phyloP scores from a whole-genome alignment of 2,329 filamentous ascomycete genomes.

The Davidsoniella eucalypti region DNA sequence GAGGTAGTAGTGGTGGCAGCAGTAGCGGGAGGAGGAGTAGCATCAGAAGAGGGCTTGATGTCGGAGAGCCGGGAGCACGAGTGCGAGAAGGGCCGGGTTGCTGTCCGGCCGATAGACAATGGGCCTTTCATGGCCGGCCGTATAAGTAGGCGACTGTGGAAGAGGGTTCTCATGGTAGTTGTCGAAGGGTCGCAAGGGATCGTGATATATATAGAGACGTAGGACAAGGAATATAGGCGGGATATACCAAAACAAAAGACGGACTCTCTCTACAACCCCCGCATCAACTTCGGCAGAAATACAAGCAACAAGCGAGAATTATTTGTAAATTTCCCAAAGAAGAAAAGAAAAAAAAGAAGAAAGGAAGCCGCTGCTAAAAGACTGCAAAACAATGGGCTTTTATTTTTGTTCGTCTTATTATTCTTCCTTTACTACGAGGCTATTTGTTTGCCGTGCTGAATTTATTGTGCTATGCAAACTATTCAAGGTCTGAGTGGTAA shows the following conservation, averaged over 20 bases:
- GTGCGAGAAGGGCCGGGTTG: conserved; percentile 14
- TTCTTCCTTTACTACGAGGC: neutral
- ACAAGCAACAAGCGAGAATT: neutral
- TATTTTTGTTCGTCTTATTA: neutral
- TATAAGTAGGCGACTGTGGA: conserved; percentile 8
- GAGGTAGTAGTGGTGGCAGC: neutral
- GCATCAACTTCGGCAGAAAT: neutral
- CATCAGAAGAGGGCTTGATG: neutral
- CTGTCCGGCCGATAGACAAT: neutral
- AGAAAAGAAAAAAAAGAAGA: too few relatives aligned
- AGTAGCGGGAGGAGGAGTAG: neutral
- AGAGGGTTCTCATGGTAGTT: conserved; percentile 12
- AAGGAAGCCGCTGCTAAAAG: too few relatives aligned
- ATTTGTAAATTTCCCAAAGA: too few relatives aligned
- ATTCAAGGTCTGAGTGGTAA: neutral
- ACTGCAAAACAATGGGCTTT: neutral
- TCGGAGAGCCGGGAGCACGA: conserved; percentile 14
- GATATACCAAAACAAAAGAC: too few relatives aligned
- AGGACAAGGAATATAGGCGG: neutral
- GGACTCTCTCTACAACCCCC: neutral
- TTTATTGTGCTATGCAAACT: too few relatives aligned
- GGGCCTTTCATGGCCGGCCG: conserved; percentile 9
- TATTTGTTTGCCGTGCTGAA: neutral
- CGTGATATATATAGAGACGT: neutral
- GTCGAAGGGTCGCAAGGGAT: neutral